phyloP scores from a whole-genome alignment of 768 basidiomycete species.

The Serendipita vermifera region DNA sequence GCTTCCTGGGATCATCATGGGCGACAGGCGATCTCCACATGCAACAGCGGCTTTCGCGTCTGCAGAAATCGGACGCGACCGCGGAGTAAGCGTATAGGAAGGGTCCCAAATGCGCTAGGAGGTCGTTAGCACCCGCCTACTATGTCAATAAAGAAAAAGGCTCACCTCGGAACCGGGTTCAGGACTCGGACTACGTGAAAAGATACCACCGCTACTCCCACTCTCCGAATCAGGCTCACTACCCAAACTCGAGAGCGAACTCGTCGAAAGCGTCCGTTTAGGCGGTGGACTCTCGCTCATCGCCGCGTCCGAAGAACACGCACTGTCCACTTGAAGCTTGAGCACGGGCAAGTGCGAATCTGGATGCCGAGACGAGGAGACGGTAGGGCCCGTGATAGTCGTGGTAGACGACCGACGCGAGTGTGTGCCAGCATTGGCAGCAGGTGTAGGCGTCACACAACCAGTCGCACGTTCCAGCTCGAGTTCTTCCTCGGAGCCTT shows the following conservation, averaged over 20 bases:
- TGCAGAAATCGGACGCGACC: constrained; percentile 3
- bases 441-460: constrained; percentile 1
- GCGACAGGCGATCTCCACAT: not conserved
- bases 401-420: not conserved
- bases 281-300: constrained; percentile 2
- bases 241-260: constrained; percentile 1
- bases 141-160: not conserved
- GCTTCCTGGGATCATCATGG: constrained; percentile 7
- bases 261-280: constrained; percentile 1
- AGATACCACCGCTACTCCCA: constrained; percentile 1
- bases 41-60: not conserved
- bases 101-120: not conserved
- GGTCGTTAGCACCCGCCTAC: not conserved
- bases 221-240: constrained; percentile 9
- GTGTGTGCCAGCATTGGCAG: not conserved
- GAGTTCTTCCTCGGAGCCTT: not conserved
- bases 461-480: not conserved
- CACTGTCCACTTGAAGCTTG: no score
- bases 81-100: constrained; percentile 4
- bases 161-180: constrained; percentile 6
- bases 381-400: not conserved
- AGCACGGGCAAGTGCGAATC: no score
- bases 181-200: constrained; percentile 2
- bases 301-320: not conserved
- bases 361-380: no score